Percentiles rank a stretch among this genome's conserved stretches.
Conservation (phyloP, 257 asterid genomes). For the Knoxia roxburghii region DNA sequence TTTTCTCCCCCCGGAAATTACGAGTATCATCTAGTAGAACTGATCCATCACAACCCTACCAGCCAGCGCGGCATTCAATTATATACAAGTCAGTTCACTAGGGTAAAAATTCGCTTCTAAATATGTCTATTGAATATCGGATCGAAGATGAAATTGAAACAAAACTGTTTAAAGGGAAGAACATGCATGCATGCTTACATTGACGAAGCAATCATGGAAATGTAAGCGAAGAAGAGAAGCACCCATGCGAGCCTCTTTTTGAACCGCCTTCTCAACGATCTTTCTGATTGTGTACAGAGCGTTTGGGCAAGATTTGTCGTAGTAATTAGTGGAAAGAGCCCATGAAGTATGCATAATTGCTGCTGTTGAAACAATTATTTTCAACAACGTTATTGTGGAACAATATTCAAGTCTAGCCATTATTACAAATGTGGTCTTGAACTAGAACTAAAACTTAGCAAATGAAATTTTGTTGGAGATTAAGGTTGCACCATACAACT, state of each 20-base stretch:
- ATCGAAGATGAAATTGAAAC: no score
- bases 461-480: background rate
- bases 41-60: constrained; percentile 36
- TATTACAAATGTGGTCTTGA: no score
- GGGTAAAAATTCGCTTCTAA: no score
- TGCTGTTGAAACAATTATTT: background rate
- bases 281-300: constrained; percentile 12
- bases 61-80: no score
- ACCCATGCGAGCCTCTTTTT: constrained; percentile 20
- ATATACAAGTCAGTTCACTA: no score
- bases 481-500: no score
- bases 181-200: no score
- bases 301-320: constrained; percentile 4
- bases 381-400: background rate
- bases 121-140: no score
- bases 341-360: background rate
- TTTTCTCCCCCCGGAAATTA: constrained; percentile 34
- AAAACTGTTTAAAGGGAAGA: no score
- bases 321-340: background rate
- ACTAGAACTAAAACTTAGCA: no score
- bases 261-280: constrained; percentile 11
- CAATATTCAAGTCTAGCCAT: no score
- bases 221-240: constrained; percentile 35
- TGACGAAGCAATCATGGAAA: constrained; percentile 37
- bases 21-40: constrained; percentile 22